Conservation (phyloP, 345 rosid genomes). For the Brassica juncea region DNA sequence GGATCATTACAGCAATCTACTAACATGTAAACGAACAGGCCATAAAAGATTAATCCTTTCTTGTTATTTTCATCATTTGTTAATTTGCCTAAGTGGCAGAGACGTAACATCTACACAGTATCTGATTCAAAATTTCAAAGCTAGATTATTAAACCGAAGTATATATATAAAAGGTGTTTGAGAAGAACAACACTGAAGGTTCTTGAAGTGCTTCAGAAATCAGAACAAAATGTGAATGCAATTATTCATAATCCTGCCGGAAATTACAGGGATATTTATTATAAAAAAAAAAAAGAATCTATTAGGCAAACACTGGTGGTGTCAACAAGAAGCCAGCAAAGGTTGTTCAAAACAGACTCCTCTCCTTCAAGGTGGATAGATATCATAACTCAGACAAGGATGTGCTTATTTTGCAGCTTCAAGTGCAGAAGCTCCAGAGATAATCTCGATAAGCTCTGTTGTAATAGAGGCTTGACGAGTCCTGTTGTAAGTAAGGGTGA, state of each 20-base stretch:
- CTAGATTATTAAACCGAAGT: no score
- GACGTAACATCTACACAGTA: no score
- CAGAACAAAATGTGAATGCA: constrained; percentile 2
- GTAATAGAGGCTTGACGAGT: constrained; percentile 34
- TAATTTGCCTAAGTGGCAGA: no score
- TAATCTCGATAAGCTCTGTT: no score
- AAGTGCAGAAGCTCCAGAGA: constrained; percentile 85
- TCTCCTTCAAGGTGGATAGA: constrained; percentile 31
- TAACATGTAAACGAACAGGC: no score
- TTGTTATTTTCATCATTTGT: no score
- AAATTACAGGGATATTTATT: constrained; percentile 31
- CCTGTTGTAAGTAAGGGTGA: constrained; percentile 87
- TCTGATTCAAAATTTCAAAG: no score
- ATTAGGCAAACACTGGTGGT: constrained; percentile 15
- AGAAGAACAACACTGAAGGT: not conserved
- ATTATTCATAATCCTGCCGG: constrained; percentile 28
- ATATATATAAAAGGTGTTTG: not conserved
- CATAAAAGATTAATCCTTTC: no score
- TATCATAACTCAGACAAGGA: not conserved
- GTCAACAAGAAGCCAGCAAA: constrained; percentile 18
- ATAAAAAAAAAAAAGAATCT: not conserved
- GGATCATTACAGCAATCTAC: no score
- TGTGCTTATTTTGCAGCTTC: constrained; percentile 46
- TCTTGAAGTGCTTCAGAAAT: not conserved
- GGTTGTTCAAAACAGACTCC: constrained; percentile 22